These are phyloP conservation scores for Stevia rebaudiana DNA, from an alignment of 140 eudicot species.

Conservation along the genomic window DNA sequence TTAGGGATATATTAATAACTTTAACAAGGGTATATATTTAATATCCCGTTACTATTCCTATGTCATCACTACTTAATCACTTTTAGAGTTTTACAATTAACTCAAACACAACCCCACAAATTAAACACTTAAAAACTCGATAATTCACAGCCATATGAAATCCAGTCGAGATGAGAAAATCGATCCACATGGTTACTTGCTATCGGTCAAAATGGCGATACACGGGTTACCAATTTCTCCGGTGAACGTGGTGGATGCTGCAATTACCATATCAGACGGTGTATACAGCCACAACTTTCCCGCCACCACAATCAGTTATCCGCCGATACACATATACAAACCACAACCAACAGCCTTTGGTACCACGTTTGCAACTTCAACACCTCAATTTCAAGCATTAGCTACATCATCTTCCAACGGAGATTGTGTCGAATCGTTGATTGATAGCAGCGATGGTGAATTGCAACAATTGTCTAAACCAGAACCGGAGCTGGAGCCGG, in stretches of 20 bases:
- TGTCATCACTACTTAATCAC: too few species aligned
- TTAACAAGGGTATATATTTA: too few species aligned
- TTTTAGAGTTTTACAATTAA: too few species aligned
- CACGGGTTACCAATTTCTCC: slow-evolving; percentile 13
- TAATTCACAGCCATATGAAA: slow-evolving; percentile 24
- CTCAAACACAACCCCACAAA: too few species aligned
- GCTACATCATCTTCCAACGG: slow-evolving; percentile 13
- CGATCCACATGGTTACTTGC: slow-evolving; percentile 7
- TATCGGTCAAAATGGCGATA: slow-evolving; percentile 13
- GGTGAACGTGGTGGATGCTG: slow-evolving; percentile 4
- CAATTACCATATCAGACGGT: not conserved
- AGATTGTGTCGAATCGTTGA: not conserved
- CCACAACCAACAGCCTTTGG: slow-evolving; percentile 4
- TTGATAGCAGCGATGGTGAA: not conserved
- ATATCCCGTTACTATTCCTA: too few species aligned
- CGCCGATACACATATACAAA: slow-evolving; percentile 2
- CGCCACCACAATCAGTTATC: slow-evolving; percentile 9
- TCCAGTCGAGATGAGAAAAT: not conserved
- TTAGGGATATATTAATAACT: too few species aligned
- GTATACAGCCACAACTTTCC: slow-evolving; percentile 10
- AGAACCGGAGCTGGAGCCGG: not conserved
- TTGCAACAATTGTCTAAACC: slow-evolving; percentile 7
- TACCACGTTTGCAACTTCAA: not conserved
- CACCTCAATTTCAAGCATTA: slow-evolving; percentile 1
- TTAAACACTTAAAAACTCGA: not conserved